Evolutionary conservation across 1,139 yeast genomes (phyloP).

Genomic region (Lodderomyces metapsilosis): DNA sequence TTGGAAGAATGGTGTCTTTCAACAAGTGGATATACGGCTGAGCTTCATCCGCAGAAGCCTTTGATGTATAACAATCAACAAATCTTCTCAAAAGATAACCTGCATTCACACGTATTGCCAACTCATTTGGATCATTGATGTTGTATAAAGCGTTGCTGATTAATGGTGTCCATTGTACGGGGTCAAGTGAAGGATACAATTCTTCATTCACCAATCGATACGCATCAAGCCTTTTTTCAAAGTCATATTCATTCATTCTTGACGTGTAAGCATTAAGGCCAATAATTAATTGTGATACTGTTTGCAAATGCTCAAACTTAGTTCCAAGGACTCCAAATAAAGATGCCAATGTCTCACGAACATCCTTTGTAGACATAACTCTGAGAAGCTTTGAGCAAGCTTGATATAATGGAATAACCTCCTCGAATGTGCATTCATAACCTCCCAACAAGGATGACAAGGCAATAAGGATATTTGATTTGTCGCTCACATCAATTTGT

Average conservation of each 20-base stretch:
- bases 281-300: slow-evolving; percentile 50
- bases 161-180: slow-evolving; percentile 78
- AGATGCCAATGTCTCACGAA: slow-evolving; percentile 59
- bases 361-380: slow-evolving; percentile 53
- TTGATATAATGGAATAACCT: slow-evolving; percentile 52
- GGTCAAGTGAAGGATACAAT: slow-evolving; percentile 40
- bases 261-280: slow-evolving; percentile 72
- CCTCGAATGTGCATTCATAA: slow-evolving; percentile 53
- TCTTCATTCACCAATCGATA: slow-evolving; percentile 65
- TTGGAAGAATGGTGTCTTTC: slow-evolving; percentile 61
- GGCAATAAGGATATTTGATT: slow-evolving; percentile 58
- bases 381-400: slow-evolving; percentile 61
- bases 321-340: slow-evolving; percentile 62
- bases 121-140: slow-evolving; percentile 76
- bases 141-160: slow-evolving; percentile 66
- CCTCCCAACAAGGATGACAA: slow-evolving; percentile 53
- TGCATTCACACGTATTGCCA: slow-evolving; percentile 79
- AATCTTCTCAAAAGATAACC: slow-evolving; percentile 63
- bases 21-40: slow-evolving; percentile 42
- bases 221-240: slow-evolving; percentile 68
- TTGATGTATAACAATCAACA: slow-evolving; percentile 54
- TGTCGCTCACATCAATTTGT: slow-evolving; percentile 55
- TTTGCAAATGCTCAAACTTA: slow-evolving; percentile 42
- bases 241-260: slow-evolving; percentile 75
- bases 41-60: slow-evolving; percentile 33